These are phyloP conservation scores for Phytophthora macrochlamydospora DNA, from an alignment of 352 stramenopile genomes.

Conservation along the genomic window DNA sequence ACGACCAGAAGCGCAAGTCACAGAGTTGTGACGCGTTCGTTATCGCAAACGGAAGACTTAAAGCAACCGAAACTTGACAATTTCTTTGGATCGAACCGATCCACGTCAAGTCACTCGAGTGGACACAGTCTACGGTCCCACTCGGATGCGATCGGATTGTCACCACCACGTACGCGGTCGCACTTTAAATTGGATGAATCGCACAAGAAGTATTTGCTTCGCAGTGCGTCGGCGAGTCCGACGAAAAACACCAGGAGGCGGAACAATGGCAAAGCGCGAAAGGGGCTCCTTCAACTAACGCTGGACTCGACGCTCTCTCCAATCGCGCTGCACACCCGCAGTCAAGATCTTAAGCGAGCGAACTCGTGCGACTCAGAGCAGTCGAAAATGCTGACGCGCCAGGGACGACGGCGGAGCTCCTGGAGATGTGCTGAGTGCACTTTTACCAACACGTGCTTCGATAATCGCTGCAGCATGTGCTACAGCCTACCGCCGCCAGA, in stretches of 20 bases:
- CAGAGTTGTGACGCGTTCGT: constrained; percentile 32
- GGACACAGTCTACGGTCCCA: constrained; percentile 19
- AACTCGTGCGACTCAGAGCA: constrained; percentile 20
- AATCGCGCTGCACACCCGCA: constrained; percentile 40
- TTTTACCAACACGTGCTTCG: constrained; percentile 80
- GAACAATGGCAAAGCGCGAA: constrained; percentile 26
- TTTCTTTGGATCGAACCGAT: constrained; percentile 37
- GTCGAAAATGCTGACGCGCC: constrained; percentile 42
- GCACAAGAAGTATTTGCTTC: constrained; percentile 40
- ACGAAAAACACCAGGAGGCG: constrained; percentile 25
- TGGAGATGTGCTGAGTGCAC: constrained; percentile 72
- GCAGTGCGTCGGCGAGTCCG: constrained; percentile 37
- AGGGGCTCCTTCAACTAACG: constrained; percentile 45
- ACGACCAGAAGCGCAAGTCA: constrained; percentile 14
- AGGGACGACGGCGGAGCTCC: constrained; percentile 36
- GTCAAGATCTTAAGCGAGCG: constrained; percentile 22
- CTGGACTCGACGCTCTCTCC: constrained; percentile 37
- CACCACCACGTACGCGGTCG: constrained; percentile 17
- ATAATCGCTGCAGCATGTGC: constrained; percentile 74
- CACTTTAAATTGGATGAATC: constrained; percentile 29
- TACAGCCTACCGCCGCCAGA: constrained; percentile 35
- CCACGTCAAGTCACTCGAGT: constrained; percentile 22
- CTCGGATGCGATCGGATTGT: constrained; percentile 21
- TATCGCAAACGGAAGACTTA: constrained; percentile 21
- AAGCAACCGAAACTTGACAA: constrained; percentile 53